These are phyloP conservation scores for Dendrobium chrysotoxum DNA, from an alignment of 106 monocot species.

Conservation along the genomic window DNA sequence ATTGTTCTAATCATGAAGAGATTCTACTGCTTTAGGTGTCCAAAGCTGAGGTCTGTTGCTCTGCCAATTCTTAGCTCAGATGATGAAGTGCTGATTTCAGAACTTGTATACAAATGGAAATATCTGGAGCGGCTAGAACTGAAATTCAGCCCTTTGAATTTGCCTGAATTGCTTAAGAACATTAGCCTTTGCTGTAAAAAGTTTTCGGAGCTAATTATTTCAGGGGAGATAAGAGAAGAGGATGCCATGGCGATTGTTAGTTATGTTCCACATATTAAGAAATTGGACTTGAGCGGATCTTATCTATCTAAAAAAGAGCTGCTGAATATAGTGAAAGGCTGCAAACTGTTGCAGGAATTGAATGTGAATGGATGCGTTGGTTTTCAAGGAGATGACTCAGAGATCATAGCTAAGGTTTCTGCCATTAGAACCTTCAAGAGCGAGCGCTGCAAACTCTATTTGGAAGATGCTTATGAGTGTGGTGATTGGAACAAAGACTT, in stretches of 20 bases:
- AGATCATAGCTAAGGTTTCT: conserved; percentile 14
- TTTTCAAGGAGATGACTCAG: conserved; percentile 25
- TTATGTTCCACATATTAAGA: conserved; percentile 17
- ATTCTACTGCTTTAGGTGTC: conserved; percentile 19
- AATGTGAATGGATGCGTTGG: conserved; percentile 35
- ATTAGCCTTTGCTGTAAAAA: conserved; percentile 24
- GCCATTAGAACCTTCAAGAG: conserved; percentile 19
- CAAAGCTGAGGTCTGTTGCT: conserved; percentile 16
- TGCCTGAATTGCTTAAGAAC: conserved; percentile 12
- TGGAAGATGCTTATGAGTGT: neutral
- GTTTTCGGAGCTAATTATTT: conserved; percentile 16
- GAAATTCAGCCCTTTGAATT: conserved; percentile 34
- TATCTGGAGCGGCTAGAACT: conserved; percentile 37
- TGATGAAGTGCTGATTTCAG: conserved; percentile 21
- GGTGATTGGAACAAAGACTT: neutral
- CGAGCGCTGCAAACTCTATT: conserved; percentile 8
- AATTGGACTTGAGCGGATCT: conserved; percentile 28
- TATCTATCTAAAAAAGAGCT: conserved; percentile 27
- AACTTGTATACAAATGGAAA: conserved; percentile 20
- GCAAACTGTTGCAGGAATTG: conserved; percentile 25
- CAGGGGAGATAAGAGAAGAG: conserved; percentile 27
- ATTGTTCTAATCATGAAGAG: neutral
- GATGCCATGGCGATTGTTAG: conserved; percentile 25
- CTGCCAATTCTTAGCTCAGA: conserved; percentile 21
- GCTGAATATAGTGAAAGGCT: conserved; percentile 27